A percentile compares a stretch with the other conserved stretches of the same genome.
phyloP scores from a whole-genome alignment of 1,284 basidiomycete species.

The Lignosus rhinocerotis region DNA sequence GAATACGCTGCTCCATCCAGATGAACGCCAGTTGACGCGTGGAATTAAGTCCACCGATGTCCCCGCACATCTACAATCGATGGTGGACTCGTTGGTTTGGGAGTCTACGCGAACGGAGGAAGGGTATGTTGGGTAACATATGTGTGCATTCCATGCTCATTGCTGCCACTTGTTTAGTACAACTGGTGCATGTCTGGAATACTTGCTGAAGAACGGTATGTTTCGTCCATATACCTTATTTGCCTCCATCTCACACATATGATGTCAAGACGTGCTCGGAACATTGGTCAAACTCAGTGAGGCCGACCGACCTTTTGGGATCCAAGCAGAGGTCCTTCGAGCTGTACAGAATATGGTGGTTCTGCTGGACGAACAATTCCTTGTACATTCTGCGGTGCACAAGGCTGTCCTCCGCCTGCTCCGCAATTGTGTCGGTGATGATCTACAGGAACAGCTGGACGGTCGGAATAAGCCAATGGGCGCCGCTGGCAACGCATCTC shows the following conservation, averaged over 20 bases:
- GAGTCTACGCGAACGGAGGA: constrained; percentile 83
- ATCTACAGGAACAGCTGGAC: constrained; percentile 81
- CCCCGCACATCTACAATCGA: constrained; percentile 73
- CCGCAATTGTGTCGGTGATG: constrained; percentile 87
- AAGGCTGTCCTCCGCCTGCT: constrained; percentile 87
- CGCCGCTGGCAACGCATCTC: constrained; percentile 70
- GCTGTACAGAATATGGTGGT: constrained; percentile 88
- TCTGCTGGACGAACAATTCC: constrained; percentile 86
- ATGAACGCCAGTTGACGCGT: constrained; percentile 77
- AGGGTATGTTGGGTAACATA: constrained; percentile 57
- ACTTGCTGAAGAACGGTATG: constrained; percentile 84
- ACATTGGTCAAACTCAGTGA: constrained; percentile 86
- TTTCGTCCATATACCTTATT: neutral
- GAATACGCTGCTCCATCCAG: constrained; percentile 76
- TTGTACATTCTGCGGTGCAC: constrained; percentile 89
- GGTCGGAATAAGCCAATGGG: constrained; percentile 78
- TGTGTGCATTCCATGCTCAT: constrained; percentile 8
- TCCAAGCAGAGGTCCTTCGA: constrained; percentile 83
- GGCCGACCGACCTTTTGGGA: constrained; percentile 79
- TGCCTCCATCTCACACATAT: constrained; percentile 1
- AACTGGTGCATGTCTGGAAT: constrained; percentile 88
- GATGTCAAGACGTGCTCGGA: constrained; percentile 69
- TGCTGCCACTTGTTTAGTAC: constrained; percentile 44
- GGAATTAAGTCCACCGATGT: constrained; percentile 86
- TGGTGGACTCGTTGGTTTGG: constrained; percentile 86